Conservation (phyloP, 2,329 filamentous ascomycete species). For the Verticillium zaregamsianum region DNA sequence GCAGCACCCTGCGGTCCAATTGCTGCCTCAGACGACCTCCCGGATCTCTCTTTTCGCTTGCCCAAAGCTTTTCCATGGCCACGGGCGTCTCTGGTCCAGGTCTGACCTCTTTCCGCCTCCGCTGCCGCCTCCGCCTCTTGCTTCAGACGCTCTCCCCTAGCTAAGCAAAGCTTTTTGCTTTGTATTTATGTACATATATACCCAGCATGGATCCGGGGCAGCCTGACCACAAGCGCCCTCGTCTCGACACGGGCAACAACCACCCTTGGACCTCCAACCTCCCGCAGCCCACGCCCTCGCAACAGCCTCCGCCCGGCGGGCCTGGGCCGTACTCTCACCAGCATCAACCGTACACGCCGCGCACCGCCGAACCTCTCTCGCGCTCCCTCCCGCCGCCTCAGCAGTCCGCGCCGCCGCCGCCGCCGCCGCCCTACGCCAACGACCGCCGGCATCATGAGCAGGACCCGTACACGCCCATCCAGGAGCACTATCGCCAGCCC, state of each 20-base stretch:
- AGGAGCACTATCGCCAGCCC: slow-evolving; percentile 46
- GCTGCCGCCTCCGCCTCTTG: not conserved
- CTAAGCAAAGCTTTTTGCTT: slow-evolving; percentile 12
- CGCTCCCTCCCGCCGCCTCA: slow-evolving; percentile 17
- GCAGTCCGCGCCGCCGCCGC: slow-evolving; percentile 10
- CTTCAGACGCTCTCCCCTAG: slow-evolving; percentile 9
- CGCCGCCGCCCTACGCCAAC: slow-evolving; percentile 31
- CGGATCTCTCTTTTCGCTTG: slow-evolving; percentile 17
- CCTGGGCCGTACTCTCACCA: slow-evolving; percentile 32
- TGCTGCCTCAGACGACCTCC: slow-evolving; percentile 4
- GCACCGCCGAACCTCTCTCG: slow-evolving; percentile 31
- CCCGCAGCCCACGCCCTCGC: slow-evolving; percentile 27
- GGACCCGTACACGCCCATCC: slow-evolving; percentile 50
- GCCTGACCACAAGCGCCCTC: slow-evolving; percentile 57
- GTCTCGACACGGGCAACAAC: slow-evolving; percentile 44
- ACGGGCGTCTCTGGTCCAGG: slow-evolving; percentile 12
- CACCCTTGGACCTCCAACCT: slow-evolving; percentile 37
- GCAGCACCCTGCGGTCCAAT: not conserved
- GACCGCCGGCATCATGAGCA: slow-evolving; percentile 56
- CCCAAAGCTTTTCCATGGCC: slow-evolving; percentile 28
- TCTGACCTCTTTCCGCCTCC: slow-evolving; percentile 15
- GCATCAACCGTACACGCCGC: slow-evolving; percentile 26
- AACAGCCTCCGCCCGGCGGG: slow-evolving; percentile 32
- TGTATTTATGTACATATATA: slow-evolving; percentile 38
- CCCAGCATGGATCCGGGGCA: slow-evolving; percentile 56